Base-by-base conservation (phyloP, 73 alveolate genomes). In the Paramecium primaurelia region DNA sequence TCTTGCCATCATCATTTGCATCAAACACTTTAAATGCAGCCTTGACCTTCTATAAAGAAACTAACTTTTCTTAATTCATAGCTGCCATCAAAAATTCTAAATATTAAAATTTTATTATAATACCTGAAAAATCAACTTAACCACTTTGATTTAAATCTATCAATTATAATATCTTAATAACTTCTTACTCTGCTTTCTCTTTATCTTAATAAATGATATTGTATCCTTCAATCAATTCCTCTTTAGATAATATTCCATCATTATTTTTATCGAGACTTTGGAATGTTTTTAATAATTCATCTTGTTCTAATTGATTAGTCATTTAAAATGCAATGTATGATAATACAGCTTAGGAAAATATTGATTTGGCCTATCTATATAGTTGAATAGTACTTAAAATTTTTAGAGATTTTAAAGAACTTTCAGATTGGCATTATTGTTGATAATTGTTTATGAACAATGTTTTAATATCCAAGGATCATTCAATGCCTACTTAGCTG, bases 201-300 rank as follows among this genome's bases (percentile, higher is more conserved):
- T 16, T 36, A 7, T 84, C 92, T 47, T 84, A 26, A 51, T 36
- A 36, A 12, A 37, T 30, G 0, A 11, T 58, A 28, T 68, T 88
- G 86, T 96, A 96, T 51, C 99, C 99, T 18, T 96, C 97, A 18
- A 64, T 58, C 38, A 96, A 69, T 83, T 96, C 99, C 58, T 92
- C 98, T 44, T 86, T 92, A 38, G 95, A 75, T 51, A 96, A 92
- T 45, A 87, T 92, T n/a, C 99, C 99, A 77, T 96, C 99, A 18
- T 93, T 92, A 54, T 96, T 96, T 58, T 93, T 95, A 93, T 95
- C 98, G 34, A 95, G 86, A 34, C 96, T 89, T 44, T 69, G 30
- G 60, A 95, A 95, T 44, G 93, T 95, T 26, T 60, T 92, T 32
- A 77, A 84, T 36, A 95, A 88, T 69, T 94, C 89, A 37, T 89